phyloP scores from a whole-genome alignment of 192 early-diverging fungal genomes.

The Coemansia reversa region DNA sequence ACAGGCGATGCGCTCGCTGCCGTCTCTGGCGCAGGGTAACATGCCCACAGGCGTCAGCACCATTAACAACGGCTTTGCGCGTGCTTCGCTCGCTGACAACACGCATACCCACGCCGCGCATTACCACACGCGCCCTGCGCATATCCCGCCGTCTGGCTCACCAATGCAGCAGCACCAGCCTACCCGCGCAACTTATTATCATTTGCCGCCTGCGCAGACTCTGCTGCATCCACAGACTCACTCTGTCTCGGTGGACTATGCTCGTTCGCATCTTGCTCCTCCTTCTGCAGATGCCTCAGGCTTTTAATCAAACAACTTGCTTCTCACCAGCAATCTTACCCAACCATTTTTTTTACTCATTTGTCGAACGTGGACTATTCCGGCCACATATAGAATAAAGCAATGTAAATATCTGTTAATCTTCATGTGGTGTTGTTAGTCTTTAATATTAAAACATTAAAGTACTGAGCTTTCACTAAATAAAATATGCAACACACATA shows the following conservation, averaged over 20 bases:
- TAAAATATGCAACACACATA: neutral
- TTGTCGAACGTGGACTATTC: no score
- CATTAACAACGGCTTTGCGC: constrained; percentile 25
- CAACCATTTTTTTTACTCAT: no score
- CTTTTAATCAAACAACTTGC: no score
- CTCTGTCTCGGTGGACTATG: constrained; percentile 6
- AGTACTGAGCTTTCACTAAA: neutral
- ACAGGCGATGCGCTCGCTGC: constrained; percentile 37
- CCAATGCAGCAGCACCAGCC: constrained; percentile 29
- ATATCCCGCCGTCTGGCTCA: constrained; percentile 16
- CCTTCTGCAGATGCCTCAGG: neutral
- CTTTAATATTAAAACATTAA: no score
- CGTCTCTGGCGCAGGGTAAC: constrained; percentile 25
- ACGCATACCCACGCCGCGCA: constrained; percentile 3
- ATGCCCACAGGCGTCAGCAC: constrained; percentile 2
- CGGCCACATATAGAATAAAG: no score
- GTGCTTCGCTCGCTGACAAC: constrained; percentile 20
- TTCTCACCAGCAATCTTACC: no score
- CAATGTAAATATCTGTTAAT: no score
- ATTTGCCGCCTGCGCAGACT: constrained; percentile 45
- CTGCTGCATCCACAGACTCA: constrained; percentile 39
- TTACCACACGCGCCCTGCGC: constrained; percentile 9
- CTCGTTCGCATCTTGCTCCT: no score
- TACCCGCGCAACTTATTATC: constrained; percentile 21
- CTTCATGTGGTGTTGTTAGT: no score